phyloP scores from a whole-genome alignment of 805 yeast species.

The Kodamaea sagamina region DNA sequence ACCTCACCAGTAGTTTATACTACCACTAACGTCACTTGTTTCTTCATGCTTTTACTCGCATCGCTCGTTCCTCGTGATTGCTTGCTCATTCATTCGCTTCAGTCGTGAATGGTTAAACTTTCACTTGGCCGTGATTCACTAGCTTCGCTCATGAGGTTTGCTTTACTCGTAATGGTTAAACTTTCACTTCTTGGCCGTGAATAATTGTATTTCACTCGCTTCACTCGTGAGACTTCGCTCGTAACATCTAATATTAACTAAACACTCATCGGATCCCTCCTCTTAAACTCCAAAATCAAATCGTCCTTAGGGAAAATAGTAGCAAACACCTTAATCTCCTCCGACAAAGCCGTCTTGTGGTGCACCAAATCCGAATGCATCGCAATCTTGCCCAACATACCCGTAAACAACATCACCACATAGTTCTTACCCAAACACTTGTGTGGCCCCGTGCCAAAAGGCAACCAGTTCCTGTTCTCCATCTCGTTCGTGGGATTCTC shows the following conservation, averaged over 20 bases:
- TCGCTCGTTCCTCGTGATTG: no score
- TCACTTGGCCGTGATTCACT: no score
- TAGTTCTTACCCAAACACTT: slow-evolving; percentile 94
- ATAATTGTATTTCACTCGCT: no score
- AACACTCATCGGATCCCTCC: slow-evolving; percentile 49
- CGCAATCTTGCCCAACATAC: slow-evolving; percentile 87
- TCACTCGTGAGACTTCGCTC: no score
- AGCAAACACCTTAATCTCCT: slow-evolving; percentile 93
- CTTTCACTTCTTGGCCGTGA: no score
- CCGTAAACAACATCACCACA: slow-evolving; percentile 86
- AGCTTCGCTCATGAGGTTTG: no score
- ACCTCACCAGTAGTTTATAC: no score
- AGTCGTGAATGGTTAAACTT: no score
- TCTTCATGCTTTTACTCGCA: no score
- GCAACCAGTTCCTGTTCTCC: slow-evolving; percentile 90
- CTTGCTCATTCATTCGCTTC: no score
- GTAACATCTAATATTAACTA: background rate
- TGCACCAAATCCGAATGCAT: slow-evolving; percentile 81
- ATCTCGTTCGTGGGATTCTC: slow-evolving; percentile 73
- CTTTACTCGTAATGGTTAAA: no score
- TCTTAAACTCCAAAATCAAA: slow-evolving; percentile 71
- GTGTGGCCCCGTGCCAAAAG: slow-evolving; percentile 96
- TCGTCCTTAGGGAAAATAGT: slow-evolving; percentile 98
- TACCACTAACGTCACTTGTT: no score
- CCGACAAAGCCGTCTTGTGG: slow-evolving; percentile 78